Base-by-base conservation (phyloP, 208 protist genomes). In the Acanthamoeba polyphaga region DNA sequence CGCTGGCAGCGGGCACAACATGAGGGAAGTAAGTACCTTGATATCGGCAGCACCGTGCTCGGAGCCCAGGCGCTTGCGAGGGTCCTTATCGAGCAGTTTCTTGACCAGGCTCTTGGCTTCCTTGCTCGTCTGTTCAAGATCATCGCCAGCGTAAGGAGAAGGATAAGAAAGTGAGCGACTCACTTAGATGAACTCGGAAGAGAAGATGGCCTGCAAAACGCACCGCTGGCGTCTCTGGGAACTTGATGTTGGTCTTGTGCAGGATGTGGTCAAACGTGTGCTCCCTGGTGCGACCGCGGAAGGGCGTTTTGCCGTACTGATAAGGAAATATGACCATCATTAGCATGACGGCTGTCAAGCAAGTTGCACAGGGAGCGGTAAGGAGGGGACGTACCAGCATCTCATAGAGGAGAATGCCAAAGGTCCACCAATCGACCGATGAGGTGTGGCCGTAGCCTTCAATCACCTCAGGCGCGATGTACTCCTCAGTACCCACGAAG, bases 401-500 rank as follows among this genome's bases (percentile, higher is more conserved):
- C 82, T 97, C 96, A 29, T 97, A 97, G 43, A 97, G 60, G 27
- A 97, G 91, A 51, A 97, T 96, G 34, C 96, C 96, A 34, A 97
- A 97, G 84, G 96, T 97, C 96, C 96, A 96, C 96, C 96, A 97
- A 76, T 97, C 96, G 34, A 97, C 96, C 4, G 95, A 93, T 46
- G 24, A 51, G 43, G 51, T 95, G 55, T 97, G 96, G 27, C 95
- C 95, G n/a, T 43, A 82, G 27, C 96, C 96, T 43, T 89, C 55
- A 32, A 97, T 96, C 8, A 97, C 96, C 82, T 97, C 96, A 6
- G 96, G 96, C 24, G 96, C 96, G 29, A 97, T 89, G 53, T 97
- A 97, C 95, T 97, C 96, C 88, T 97, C 96, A 9, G 96, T 97
- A 17, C 96, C 96, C 6, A 97, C 96, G 76, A 97, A 97, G 19